Evolutionary conservation across 2,329 filamentous ascomycete genomes (phyloP), one percentile per base, ranked within the genome.

Genomic region (Fusarium clavum): DNA sequence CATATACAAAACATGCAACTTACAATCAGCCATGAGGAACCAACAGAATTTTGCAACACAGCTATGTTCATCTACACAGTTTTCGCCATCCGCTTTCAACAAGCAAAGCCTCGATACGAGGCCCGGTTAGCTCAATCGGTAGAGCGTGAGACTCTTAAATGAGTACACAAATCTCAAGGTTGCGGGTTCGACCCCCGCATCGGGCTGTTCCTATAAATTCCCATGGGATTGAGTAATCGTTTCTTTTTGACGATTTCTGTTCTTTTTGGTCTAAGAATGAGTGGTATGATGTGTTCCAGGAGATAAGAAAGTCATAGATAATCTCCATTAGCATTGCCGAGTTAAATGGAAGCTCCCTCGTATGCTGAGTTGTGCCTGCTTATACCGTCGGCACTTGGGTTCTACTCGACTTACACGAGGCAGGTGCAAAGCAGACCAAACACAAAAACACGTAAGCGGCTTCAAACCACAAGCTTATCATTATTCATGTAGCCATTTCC

Each of bases 141-240:
- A 91, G 88, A 91, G 88, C 88, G 88, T 90, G 85, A 89, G 88
- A 90, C 88, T 90, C 88, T 87, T 87, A 87, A 44, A 44, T 41
- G 71, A 73, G 71, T 72, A 69, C 71, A 70, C 60, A 64, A 5
- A 85, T 84, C 84, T 85, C 82, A 85, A 86, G 83, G 83, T 82
- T 85, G 83, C 82, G 83, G 84, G 86, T 87, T 86, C 83, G 83
- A 85, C 78, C 80, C 79, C 80, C 79, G 78, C 79, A 78, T 80
- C 75, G 79, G 79, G 79, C 79, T 80, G 30, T 64, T 68, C 52
- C 52, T 52, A 68, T 60, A 60, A 22, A 57, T 55, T 53, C 53
- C 49, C 41, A 32, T 41, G 44, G 61, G 49, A 59, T 70, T 56
- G 62, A 65, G 62, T 45, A 57, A 63, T 61, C 52, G 24, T 46